Percentiles rank a stretch among this genome's conserved stretches.
Conservation (phyloP, 2,329 filamentous ascomycete species). For the Cladosporium austrohemisphaericum region DNA sequence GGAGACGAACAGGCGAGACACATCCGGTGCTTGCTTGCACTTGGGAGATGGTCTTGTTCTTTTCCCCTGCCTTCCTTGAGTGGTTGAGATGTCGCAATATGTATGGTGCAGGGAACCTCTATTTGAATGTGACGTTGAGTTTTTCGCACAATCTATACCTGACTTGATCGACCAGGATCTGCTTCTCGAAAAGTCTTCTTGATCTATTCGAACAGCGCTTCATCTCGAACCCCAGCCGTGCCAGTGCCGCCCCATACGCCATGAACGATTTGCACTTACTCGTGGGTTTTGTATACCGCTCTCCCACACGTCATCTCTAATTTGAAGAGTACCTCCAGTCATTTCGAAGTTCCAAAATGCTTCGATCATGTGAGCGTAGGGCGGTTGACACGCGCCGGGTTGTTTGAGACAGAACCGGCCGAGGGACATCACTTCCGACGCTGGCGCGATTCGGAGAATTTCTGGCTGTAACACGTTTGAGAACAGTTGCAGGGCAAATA, state of each 20-base stretch:
- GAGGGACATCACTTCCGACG: not conserved
- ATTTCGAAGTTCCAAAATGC: constrained; percentile 5
- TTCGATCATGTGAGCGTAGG: not conserved
- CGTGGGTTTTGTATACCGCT: not conserved
- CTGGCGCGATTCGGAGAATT: constrained; percentile 1
- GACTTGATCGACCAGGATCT: too few species aligned
- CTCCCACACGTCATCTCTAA: not conserved
- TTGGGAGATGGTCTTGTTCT: too few species aligned
- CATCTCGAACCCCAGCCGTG: not conserved
- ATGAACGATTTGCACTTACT: not conserved
- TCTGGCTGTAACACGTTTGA: not conserved
- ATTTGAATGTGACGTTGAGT: too few species aligned
- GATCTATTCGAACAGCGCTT: not conserved
- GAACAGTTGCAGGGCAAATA: not conserved
- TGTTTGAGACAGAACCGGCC: constrained; percentile 13
- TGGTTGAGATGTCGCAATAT: too few species aligned
- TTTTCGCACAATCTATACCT: too few species aligned
- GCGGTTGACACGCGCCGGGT: not conserved
- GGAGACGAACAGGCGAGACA: too few species aligned
- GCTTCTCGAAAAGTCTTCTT: not conserved
- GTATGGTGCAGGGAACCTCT: too few species aligned
- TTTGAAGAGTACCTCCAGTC: not conserved
- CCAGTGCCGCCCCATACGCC: not conserved
- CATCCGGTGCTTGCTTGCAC: too few species aligned
- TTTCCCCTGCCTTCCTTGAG: too few species aligned